Base-by-base conservation (phyloP, 139 green algal species). In the Chlorella sp. region DNA sequence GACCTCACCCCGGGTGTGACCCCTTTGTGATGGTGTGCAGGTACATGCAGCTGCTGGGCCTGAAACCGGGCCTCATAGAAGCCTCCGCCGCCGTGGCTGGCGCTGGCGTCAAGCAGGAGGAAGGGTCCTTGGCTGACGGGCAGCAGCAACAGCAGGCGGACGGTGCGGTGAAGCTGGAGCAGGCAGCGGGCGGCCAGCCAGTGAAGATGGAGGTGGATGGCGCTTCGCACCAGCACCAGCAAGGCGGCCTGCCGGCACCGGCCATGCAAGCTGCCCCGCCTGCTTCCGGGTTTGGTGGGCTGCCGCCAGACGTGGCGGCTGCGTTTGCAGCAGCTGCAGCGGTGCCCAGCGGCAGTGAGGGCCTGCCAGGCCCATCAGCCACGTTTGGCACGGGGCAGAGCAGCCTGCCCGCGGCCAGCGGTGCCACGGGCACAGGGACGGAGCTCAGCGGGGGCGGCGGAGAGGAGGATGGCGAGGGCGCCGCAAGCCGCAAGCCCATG, bases 1-100 rank as follows among this genome's bases (percentile, higher is more conserved):
- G n/a, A n/a, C 16, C 51, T 60, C 13, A 60, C 2, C 51, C 46
- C 46, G 7, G 51, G 51, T 60, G 13, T 16, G 51, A 26, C 34
- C 14, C 38, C 17, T 46, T 32, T 0, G 24, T n/a, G n/a, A 34
- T 34, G 24, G 11, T 36, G 24, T 70, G 48, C 67, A 84, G 84
- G 64, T 89, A 91, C 82, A 92, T 92, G 87, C 56, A 82, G 34
- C 20, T 91, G 51, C 75, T 92, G 40, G 86, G 88, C 54, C 46
- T 90, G 22, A 78, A 41, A 22, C 46, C 68, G 82, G 46, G n/a
- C 30, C 9, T 30, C 3, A 19, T 13, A 28, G 36, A 11, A 4
- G 32, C 32, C 32, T 5, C 32, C 7, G 17, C 30, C 17, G 30
- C 7, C 43, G 70, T 40, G 11, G 70, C 70, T 54, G 38, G 17